Evolutionary conservation across 768 basidiomycete species (phyloP).

Genomic region (Sporobolomyces phaffii): DNA sequence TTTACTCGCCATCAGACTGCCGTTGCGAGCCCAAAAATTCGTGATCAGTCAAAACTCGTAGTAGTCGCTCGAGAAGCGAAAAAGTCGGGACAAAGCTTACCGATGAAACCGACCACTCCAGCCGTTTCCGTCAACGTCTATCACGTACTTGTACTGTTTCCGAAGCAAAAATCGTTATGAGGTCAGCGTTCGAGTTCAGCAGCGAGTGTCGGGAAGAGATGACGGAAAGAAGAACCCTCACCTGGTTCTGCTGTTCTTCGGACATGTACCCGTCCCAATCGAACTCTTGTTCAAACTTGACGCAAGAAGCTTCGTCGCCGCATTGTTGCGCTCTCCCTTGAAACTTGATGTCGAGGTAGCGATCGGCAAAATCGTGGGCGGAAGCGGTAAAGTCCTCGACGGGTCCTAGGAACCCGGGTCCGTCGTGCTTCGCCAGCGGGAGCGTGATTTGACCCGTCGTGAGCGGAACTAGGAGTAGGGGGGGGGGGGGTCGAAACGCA

Average conservation of each 20-base stretch:
- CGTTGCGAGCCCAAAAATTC: background rate
- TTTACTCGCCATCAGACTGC: constrained; percentile 34
- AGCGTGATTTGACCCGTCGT: constrained; percentile 11
- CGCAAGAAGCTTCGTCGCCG: constrained; percentile 15
- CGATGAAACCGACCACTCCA: constrained; percentile 76
- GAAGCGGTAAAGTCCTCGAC: constrained; percentile 2
- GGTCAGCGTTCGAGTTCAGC: no score
- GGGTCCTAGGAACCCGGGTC: background rate
- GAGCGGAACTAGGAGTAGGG: background rate
- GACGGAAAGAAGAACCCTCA: background rate
- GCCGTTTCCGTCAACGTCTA: constrained; percentile 89
- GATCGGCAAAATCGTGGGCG: constrained; percentile 7
- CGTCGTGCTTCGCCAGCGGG: constrained; percentile 13
- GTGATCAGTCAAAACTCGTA: no score
- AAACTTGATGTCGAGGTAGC: constrained; percentile 33
- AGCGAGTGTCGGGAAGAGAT: background rate
- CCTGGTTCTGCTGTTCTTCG: constrained; percentile 27
- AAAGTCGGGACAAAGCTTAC: background rate
- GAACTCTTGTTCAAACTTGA: constrained; percentile 23
- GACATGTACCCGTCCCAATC: constrained; percentile 32
- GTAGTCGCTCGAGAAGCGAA: no score
- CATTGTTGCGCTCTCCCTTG: constrained; percentile 24
- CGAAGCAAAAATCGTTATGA: no score
- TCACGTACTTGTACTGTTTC: constrained; percentile 69
- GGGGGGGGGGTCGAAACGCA: no score